Conservation (phyloP, 139 green algal species). For the Trebouxia sp. region DNA sequence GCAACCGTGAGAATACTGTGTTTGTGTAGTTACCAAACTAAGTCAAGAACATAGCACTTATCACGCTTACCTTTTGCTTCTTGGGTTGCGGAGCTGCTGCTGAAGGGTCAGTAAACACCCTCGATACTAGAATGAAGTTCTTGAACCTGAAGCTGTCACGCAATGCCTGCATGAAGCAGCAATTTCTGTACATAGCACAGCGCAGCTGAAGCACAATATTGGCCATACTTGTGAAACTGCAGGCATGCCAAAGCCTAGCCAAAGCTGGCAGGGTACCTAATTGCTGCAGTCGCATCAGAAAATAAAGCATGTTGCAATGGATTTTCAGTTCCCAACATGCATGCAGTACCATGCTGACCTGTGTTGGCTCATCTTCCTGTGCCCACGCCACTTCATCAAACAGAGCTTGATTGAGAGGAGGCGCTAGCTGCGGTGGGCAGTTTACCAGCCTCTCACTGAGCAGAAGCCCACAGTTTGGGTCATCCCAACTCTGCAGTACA, state of each 20-base stretch:
- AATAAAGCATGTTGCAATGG: too few species aligned
- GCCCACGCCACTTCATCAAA: constrained; percentile 78
- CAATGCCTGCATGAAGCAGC: constrained; percentile 41
- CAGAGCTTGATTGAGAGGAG: constrained; percentile 81
- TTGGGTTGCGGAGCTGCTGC: background rate
- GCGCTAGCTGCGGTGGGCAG: constrained; percentile 75
- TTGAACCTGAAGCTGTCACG: constrained; percentile 60
- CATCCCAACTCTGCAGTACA: constrained; percentile 53
- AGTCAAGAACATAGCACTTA: too few species aligned
- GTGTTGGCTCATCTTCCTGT: constrained; percentile 57
- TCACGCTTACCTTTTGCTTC: constrained; percentile 41
- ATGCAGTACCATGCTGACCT: constrained; percentile 27
- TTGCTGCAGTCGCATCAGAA: too few species aligned
- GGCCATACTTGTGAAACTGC: too few species aligned
- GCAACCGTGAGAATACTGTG: too few species aligned
- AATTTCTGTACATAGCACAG: background rate
- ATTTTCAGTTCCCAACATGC: too few species aligned
- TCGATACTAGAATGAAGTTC: constrained; percentile 67
- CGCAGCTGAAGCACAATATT: too few species aligned
- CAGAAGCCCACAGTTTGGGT: constrained; percentile 64
- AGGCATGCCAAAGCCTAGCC: too few species aligned
- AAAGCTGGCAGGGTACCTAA: too few species aligned
- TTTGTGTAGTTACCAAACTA: too few species aligned
- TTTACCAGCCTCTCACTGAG: constrained; percentile 92
- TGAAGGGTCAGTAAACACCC: constrained; percentile 59